A percentile compares a stretch with the other conserved stretches of the same genome.
Evolutionary conservation across 2,329 filamentous ascomycete species (phyloP).

Genomic region (Penicillium griseofulvum): DNA sequence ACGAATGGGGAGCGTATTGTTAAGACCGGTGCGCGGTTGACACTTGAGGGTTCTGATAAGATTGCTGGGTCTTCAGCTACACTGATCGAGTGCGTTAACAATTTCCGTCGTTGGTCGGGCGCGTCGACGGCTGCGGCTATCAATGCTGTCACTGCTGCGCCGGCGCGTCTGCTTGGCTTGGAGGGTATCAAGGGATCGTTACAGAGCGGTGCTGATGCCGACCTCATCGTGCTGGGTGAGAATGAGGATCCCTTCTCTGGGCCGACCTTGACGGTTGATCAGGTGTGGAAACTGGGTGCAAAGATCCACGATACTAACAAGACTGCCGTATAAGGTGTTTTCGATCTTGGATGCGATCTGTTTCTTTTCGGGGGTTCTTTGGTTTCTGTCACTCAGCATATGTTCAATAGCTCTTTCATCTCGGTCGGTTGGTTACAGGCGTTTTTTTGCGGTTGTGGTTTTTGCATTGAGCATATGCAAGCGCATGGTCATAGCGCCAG

Average conservation of each 20-base stretch:
- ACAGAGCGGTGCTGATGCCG: constrained; percentile 42
- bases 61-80: constrained; percentile 66
- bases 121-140: constrained; percentile 41
- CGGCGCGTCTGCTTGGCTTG: constrained; percentile 40
- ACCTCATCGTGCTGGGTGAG: constrained; percentile 42
- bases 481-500: not conserved
- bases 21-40: constrained; percentile 65
- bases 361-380: not conserved
- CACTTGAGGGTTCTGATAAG: constrained; percentile 72
- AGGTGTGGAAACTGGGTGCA: constrained; percentile 45
- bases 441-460: not conserved
- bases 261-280: constrained; percentile 37
- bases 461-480: constrained; percentile 4
- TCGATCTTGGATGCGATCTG: not conserved
- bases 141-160: constrained; percentile 41
- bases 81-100: constrained; percentile 46
- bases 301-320: constrained; percentile 41
- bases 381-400: not conserved
- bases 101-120: constrained; percentile 43
- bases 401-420: not conserved
- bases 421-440: not conserved
- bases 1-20: constrained; percentile 66
- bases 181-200: constrained; percentile 41
- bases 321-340: constrained; percentile 6
- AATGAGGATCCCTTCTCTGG: constrained; percentile 30